phyloP scores from a whole-genome alignment of 805 yeast species.

The Zygosaccharomyces pseudorouxii region DNA sequence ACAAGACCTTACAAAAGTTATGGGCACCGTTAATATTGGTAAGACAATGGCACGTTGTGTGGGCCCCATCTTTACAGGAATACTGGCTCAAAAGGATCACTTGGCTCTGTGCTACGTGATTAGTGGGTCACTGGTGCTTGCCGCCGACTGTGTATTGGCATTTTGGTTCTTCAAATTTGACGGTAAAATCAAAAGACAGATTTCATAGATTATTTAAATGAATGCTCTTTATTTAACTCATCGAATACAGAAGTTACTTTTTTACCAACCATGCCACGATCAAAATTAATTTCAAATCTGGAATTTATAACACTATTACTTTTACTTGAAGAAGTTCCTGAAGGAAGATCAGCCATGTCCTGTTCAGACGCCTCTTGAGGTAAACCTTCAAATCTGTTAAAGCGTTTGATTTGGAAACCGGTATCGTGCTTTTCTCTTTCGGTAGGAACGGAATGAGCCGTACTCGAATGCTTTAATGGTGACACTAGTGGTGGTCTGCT shows the following conservation, averaged over 20 bases:
- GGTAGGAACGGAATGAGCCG: constrained; percentile 25
- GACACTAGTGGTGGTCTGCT: constrained; percentile 3
- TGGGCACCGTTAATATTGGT: constrained; percentile 83
- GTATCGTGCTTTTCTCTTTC: constrained; percentile 28
- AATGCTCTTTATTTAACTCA: not conserved
- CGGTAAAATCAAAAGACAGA: constrained; percentile 24
- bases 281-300: constrained; percentile 38
- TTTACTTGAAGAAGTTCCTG: constrained; percentile 19
- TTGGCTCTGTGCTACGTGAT: constrained; percentile 51
- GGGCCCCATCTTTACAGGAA: constrained; percentile 79
- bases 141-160: constrained; percentile 35
- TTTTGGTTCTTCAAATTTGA: constrained; percentile 35
- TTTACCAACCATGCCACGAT: constrained; percentile 40
- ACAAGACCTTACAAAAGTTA: constrained; percentile 63
- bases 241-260: constrained; percentile 29
- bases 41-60: constrained; percentile 80
- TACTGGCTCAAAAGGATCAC: constrained; percentile 49
- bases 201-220: constrained; percentile 2
- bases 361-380: constrained; percentile 1
- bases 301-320: constrained; percentile 26
- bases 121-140: constrained; percentile 44
- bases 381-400: not conserved
- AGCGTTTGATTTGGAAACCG: constrained; percentile 27
- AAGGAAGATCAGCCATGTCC: not conserved
- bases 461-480: constrained; percentile 16